Conservation (phyloP, 148 eudicot genomes). For the Rhododendron ferrugineum region DNA sequence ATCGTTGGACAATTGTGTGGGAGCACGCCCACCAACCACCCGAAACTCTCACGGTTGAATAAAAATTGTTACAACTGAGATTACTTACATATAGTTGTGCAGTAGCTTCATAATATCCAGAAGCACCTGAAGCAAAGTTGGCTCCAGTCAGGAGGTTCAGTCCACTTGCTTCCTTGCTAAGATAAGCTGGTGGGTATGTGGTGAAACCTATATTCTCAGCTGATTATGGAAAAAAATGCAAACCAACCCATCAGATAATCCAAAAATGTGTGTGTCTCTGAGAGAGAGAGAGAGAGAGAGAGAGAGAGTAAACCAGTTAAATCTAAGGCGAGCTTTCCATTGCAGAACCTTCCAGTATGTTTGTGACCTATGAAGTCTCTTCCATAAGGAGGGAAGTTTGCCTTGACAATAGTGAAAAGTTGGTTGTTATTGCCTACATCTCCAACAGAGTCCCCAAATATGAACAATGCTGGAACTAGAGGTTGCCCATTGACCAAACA, state of each 20-base stretch:
- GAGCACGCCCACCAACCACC: too few species aligned
- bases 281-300: neutral
- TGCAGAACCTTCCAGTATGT: conserved; percentile 89
- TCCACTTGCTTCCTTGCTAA: conserved; percentile 41
- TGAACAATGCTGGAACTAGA: conserved; percentile 73
- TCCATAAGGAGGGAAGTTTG: conserved; percentile 89
- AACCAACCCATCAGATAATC: neutral
- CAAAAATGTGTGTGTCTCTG: neutral
- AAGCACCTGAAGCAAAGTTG: conserved; percentile 63
- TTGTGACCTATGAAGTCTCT: conserved; percentile 53
- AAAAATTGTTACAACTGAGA: neutral
- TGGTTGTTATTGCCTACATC: conserved; percentile 89
- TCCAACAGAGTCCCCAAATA: conserved; percentile 82
- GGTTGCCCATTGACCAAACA: conserved; percentile 49
- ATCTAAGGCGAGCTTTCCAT: conserved; percentile 93
- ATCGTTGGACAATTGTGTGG: neutral
- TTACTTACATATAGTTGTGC: conserved; percentile 51
- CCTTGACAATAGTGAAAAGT: conserved; percentile 58
- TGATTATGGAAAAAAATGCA: conserved; percentile 10
- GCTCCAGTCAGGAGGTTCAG: conserved; percentile 48
- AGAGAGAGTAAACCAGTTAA: conserved; percentile 49
- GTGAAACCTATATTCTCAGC: conserved; percentile 63
- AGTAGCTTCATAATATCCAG: conserved; percentile 60
- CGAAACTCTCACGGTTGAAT: neutral
- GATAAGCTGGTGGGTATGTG: conserved; percentile 52